These are phyloP conservation scores for Crucibulum laeve DNA, from an alignment of 768 basidiomycete species.

Conservation along the genomic window DNA sequence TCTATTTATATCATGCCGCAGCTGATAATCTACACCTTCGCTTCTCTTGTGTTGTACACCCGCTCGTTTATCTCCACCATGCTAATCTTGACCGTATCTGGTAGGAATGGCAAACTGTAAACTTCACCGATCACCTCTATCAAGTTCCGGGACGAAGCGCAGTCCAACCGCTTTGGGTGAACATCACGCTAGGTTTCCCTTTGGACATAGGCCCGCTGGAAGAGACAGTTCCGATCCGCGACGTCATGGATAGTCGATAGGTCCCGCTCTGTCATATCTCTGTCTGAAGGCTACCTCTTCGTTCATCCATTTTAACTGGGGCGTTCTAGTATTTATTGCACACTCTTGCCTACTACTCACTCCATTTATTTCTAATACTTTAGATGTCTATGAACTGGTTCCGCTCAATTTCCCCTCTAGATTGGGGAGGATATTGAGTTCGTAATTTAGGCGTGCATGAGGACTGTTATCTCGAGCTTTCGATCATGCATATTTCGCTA, in stretches of 20 bases:
- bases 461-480: too few species aligned
- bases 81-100: slow-evolving; percentile 35
- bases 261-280: slow-evolving; percentile 24
- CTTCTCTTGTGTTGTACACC: slow-evolving; percentile 17
- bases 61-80: slow-evolving; percentile 36
- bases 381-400: too few species aligned
- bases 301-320: background rate
- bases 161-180: slow-evolving; percentile 18
- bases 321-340: background rate
- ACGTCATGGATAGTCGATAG: slow-evolving; percentile 24
- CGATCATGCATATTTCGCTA: too few species aligned
- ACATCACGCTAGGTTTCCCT: slow-evolving; percentile 26
- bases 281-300: slow-evolving; percentile 6
- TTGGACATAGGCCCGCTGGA: slow-evolving; percentile 21
- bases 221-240: slow-evolving; percentile 20
- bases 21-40: background rate
- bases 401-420: too few species aligned
- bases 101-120: slow-evolving; percentile 31
- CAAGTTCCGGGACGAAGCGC: slow-evolving; percentile 31
- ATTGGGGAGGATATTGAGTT: too few species aligned
- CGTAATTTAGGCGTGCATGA: too few species aligned
- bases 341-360: background rate
- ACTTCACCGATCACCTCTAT: slow-evolving; percentile 18
- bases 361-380: too few species aligned
- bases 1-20: background rate